A percentile compares a stretch with the other conserved stretches of the same genome.
phyloP scores from a whole-genome alignment of 2,329 filamentous ascomycete genomes.

The Coleophoma crateriformis region DNA sequence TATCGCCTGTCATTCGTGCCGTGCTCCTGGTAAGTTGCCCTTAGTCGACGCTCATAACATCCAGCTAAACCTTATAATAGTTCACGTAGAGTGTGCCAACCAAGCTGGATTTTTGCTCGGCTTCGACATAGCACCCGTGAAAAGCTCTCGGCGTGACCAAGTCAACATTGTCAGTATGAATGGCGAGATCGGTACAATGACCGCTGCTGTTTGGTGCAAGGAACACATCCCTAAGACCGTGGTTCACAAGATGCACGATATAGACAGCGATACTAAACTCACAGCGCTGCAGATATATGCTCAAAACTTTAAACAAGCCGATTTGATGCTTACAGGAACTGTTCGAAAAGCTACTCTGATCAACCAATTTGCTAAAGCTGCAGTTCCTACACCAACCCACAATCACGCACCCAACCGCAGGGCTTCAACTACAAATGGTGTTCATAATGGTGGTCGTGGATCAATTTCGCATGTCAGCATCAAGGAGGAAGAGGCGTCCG shows the following conservation, averaged over 20 bases:
- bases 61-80: slow-evolving; percentile 6
- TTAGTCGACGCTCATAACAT: not conserved
- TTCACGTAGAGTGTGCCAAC: slow-evolving; percentile 89
- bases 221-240: slow-evolving; percentile 73
- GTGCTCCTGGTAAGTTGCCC: slow-evolving; percentile 34
- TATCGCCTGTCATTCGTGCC: slow-evolving; percentile 74
- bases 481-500: slow-evolving; percentile 18
- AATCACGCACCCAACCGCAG: slow-evolving; percentile 41
- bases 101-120: slow-evolving; percentile 78
- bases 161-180: slow-evolving; percentile 75
- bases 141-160: slow-evolving; percentile 79
- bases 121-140: slow-evolving; percentile 86
- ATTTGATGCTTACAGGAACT: slow-evolving; percentile 83
- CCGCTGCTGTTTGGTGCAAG: slow-evolving; percentile 87
- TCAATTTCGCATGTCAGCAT: slow-evolving; percentile 15
- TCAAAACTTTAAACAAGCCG: slow-evolving; percentile 89
- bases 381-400: slow-evolving; percentile 11
- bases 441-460: slow-evolving; percentile 12
- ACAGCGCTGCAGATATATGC: slow-evolving; percentile 84
- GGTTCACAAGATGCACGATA: slow-evolving; percentile 74
- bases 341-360: slow-evolving; percentile 77
- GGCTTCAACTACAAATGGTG: slow-evolving; percentile 41
- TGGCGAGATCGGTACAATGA: slow-evolving; percentile 75
- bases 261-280: slow-evolving; percentile 62
- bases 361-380: slow-evolving; percentile 30